Percentiles rank a stretch among this genome's conserved stretches.
Conservation (phyloP, 768 basidiomycete genomes). For the Clitopilus passeckerianus region DNA sequence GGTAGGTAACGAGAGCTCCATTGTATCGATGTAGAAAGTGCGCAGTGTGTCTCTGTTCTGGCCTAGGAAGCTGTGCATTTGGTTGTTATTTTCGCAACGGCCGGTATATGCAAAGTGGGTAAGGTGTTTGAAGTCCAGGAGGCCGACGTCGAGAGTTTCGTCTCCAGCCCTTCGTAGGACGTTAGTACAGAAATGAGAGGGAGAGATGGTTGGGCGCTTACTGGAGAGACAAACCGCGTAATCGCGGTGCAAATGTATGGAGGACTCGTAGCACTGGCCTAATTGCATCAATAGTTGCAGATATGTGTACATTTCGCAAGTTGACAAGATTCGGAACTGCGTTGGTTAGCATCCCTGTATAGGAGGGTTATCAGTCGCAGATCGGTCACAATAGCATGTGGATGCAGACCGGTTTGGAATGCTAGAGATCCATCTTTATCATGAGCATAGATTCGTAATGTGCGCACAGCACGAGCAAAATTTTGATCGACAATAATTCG, state of each 20-base stretch:
- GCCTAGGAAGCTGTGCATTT: conserved; percentile 41
- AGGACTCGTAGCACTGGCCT: conserved; percentile 47
- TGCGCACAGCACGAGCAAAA: conserved; percentile 55
- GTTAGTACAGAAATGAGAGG: not conserved
- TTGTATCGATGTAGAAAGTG: conserved; percentile 49
- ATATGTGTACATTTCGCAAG: conserved; percentile 55
- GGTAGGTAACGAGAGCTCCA: conserved; percentile 52
- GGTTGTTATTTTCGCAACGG: conserved; percentile 31
- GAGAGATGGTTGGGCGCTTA: conserved; percentile 16
- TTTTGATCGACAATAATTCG: conserved; percentile 55
- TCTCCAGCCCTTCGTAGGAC: conserved; percentile 31
- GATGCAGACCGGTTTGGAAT: conserved; percentile 54
- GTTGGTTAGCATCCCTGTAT: conserved; percentile 66
- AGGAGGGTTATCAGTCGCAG: not conserved
- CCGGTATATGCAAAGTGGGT: conserved; percentile 54
- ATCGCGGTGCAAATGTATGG: conserved; percentile 43
- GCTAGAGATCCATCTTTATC: conserved; percentile 47
- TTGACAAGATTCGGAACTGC: conserved; percentile 59
- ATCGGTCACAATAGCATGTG: not conserved
- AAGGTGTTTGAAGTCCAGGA: conserved; percentile 49
- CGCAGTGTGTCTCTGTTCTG: conserved; percentile 51
- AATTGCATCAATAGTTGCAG: conserved; percentile 51
- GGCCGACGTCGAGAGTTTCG: conserved; percentile 36
- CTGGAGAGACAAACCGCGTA: conserved; percentile 55
- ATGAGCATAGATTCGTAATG: conserved; percentile 53